A percentile compares a stretch with the other conserved stretches of the same genome.
Evolutionary conservation across 2,329 filamentous ascomycete genomes (phyloP).

Genomic region (Phyllosticta citribraziliensis): DNA sequence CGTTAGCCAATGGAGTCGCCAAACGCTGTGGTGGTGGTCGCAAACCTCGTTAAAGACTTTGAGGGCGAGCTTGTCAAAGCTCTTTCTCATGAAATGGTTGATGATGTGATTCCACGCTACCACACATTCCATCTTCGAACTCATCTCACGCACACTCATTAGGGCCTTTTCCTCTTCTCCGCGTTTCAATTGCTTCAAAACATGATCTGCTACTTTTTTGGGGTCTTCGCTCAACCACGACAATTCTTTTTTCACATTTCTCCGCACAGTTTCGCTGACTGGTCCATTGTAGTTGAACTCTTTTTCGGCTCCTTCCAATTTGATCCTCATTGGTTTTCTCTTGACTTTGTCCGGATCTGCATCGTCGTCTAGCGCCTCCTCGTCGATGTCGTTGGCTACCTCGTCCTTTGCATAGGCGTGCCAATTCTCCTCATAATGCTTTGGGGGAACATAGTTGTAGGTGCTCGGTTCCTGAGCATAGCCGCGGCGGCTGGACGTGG

Average conservation of each 20-base stretch:
- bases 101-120: conserved; percentile 89
- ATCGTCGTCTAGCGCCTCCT: background rate
- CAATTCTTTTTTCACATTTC: background rate
- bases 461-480: background rate
- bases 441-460: background rate
- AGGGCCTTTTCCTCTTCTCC: conserved; percentile 58
- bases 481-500: conserved; percentile 1
- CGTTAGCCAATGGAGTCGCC: conserved; percentile 4
- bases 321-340: background rate
- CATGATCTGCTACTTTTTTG: conserved; percentile 59
- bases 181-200: conserved; percentile 50
- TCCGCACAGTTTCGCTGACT: background rate
- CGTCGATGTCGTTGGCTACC: background rate
- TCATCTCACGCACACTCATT: conserved; percentile 59
- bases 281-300: background rate
- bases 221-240: conserved; percentile 49
- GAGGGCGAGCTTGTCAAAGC: conserved; percentile 54
- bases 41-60: conserved; percentile 80
- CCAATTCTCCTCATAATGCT: conserved; percentile 10
- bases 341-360: background rate
- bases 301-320: background rate
- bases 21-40: conserved; percentile 13
- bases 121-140: conserved; percentile 48
- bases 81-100: conserved; percentile 54
- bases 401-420: background rate